Evolutionary conservation across 1,284 basidiomycete species (phyloP).

Genomic region (Phellopilus nigrolimitatus): DNA sequence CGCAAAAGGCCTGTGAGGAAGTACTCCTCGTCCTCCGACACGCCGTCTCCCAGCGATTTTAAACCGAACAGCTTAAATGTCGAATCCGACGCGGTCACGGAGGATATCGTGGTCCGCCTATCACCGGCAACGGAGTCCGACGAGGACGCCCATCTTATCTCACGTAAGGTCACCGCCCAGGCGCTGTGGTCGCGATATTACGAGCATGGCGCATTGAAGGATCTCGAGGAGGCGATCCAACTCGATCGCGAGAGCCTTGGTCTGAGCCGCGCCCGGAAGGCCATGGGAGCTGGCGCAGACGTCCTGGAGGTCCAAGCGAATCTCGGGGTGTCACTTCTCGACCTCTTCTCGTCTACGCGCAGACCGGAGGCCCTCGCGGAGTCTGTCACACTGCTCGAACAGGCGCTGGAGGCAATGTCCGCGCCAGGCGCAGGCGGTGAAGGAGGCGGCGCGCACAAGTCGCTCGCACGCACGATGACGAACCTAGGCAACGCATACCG

Average conservation of each 20-base stretch:
- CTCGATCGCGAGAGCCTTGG: constrained; percentile 13
- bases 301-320: constrained; percentile 3
- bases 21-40: background rate
- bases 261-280: background rate
- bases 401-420: constrained; percentile 3
- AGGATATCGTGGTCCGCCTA: background rate
- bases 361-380: constrained; percentile 3
- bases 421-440: background rate
- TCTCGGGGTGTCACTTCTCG: constrained; percentile 14
- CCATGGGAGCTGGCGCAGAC: background rate
- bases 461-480: constrained; percentile 12
- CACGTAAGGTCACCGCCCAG: constrained; percentile 10
- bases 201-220: constrained; percentile 9
- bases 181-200: constrained; percentile 15
- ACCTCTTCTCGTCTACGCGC: constrained; percentile 12
- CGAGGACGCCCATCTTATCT: constrained; percentile 1
- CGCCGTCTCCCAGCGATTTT: background rate
- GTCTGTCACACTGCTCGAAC: constrained; percentile 6
- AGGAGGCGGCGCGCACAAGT: background rate
- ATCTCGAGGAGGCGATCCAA: constrained; percentile 14
- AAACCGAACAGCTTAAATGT: background rate
- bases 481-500: constrained; percentile 18
- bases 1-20: background rate
- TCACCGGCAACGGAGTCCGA: background rate
- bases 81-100: background rate